These are phyloP conservation scores for Podaxis sp. DNA, from an alignment of 768 basidiomycete species.

Conservation along the genomic window DNA sequence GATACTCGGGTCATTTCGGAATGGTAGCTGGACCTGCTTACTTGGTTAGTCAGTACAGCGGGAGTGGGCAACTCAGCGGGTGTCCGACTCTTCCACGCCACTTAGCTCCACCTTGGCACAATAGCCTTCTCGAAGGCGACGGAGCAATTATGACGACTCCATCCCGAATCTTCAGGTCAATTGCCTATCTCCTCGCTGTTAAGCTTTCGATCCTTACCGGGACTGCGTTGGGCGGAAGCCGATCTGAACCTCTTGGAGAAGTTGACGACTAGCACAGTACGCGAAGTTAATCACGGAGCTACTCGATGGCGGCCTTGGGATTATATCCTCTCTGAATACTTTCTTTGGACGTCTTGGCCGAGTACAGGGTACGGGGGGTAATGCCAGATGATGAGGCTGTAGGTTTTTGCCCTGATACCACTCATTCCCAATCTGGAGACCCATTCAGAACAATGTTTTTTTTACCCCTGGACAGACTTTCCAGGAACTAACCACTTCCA, in stretches of 20 bases:
- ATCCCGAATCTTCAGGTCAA: background rate
- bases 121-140: background rate
- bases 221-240: background rate
- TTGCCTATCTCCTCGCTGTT: background rate
- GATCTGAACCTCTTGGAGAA: slow-evolving; percentile 9
- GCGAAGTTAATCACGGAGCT: no score
- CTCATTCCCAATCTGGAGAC: no score
- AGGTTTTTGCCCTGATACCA: no score
- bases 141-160: background rate
- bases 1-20: background rate
- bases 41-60: background rate
- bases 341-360: no score
- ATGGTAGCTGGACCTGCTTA: background rate
- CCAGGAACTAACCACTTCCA: no score
- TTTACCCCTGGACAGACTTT: no score
- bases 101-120: background rate
- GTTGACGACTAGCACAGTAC: slow-evolving; percentile 5
- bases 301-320: no score
- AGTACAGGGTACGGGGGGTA: no score
- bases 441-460: no score
- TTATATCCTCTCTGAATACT: no score
- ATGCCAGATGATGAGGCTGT: no score
- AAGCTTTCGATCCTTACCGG: background rate
- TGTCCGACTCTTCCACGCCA: background rate
- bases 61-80: background rate